Evolutionary conservation across 768 basidiomycete species (phyloP).

Genomic region (Tylopilus rubrobrunneus): DNA sequence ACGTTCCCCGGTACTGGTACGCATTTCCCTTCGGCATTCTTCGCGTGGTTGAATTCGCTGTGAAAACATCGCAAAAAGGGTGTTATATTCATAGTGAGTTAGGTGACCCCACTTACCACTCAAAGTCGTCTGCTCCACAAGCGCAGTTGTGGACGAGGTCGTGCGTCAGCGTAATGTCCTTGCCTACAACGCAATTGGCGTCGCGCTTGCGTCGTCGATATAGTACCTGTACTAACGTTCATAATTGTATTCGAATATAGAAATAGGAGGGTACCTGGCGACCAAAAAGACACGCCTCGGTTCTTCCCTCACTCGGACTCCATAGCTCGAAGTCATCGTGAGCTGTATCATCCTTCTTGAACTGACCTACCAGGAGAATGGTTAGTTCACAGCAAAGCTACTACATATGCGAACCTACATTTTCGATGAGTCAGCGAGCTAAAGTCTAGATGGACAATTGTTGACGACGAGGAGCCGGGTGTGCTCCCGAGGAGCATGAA

Average conservation of each 20-base stretch:
- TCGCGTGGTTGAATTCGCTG: conserved; percentile 91
- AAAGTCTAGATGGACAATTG: conserved; percentile 87
- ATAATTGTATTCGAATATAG: neutral
- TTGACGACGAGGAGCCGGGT: conserved; percentile 39
- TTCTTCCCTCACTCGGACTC: conserved; percentile 90
- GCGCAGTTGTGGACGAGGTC: conserved; percentile 65
- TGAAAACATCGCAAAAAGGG: neutral
- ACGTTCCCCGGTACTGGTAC: conserved; percentile 68
- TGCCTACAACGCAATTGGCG: conserved; percentile 80
- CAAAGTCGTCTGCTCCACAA: conserved; percentile 78
- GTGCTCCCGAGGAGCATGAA: conserved; percentile 81
- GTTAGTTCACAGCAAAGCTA: conserved; percentile 1
- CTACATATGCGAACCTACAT: conserved; percentile 53
- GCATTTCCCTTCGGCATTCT: conserved; percentile 66
- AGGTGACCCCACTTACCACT: conserved; percentile 64
- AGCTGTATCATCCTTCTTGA: conserved; percentile 66
- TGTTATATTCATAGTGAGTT: neutral
- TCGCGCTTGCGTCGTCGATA: conserved; percentile 86
- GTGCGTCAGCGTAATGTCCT: conserved; percentile 49
- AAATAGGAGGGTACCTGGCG: conserved; percentile 54
- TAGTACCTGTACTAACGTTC: conserved; percentile 52
- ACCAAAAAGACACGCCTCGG: conserved; percentile 88
- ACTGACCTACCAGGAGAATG: conserved; percentile 46
- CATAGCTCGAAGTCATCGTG: conserved; percentile 96
- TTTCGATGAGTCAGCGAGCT: conserved; percentile 64